Evolutionary conservation across 2,329 filamentous ascomycete species (phyloP).

Genomic region (Alternaria sp.): DNA sequence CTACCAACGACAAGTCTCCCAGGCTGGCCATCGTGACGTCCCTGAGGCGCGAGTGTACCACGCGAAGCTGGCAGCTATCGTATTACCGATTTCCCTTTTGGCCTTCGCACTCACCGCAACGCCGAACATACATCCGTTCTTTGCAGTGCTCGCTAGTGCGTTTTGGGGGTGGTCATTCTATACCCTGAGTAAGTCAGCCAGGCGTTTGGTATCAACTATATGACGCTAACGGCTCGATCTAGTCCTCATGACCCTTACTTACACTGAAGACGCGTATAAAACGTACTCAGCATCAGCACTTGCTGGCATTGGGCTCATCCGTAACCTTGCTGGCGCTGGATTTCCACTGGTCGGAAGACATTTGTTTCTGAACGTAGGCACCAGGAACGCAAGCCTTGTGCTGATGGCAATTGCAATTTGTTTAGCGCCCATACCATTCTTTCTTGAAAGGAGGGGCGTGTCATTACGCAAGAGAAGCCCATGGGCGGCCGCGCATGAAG

Average conservation of each 20-base stretch:
- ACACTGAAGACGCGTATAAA: conserved; percentile 61
- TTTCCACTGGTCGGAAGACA: conserved; percentile 46
- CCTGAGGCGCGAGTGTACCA: conserved; percentile 57
- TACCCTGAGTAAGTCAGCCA: conserved; percentile 49
- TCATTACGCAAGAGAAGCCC: conserved; percentile 50
- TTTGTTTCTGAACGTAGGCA: conserved; percentile 43
- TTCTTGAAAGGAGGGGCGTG: conserved; percentile 47
- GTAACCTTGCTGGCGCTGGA: conserved; percentile 50
- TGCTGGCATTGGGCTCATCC: conserved; percentile 52
- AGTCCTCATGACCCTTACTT: conserved; percentile 60
- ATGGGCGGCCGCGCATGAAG: conserved; percentile 51
- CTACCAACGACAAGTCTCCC: conserved; percentile 50
- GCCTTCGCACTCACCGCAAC: conserved; percentile 50
- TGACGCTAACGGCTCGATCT: not conserved
- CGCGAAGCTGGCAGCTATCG: conserved; percentile 53
- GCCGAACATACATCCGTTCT: conserved; percentile 46
- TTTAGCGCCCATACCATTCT: conserved; percentile 46
- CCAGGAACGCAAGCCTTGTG: conserved; percentile 42
- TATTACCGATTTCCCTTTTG: conserved; percentile 46
- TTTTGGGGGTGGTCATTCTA: conserved; percentile 63
- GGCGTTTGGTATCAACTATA: not conserved
- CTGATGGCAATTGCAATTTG: conserved; percentile 40
- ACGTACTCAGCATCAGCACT: conserved; percentile 55
- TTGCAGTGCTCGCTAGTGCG: conserved; percentile 60
- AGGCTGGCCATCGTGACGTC: conserved; percentile 45